A percentile compares a stretch with the other conserved stretches of the same genome.
phyloP scores from a whole-genome alignment of 78 protist species.

The Chrysochromulina tobinii region DNA sequence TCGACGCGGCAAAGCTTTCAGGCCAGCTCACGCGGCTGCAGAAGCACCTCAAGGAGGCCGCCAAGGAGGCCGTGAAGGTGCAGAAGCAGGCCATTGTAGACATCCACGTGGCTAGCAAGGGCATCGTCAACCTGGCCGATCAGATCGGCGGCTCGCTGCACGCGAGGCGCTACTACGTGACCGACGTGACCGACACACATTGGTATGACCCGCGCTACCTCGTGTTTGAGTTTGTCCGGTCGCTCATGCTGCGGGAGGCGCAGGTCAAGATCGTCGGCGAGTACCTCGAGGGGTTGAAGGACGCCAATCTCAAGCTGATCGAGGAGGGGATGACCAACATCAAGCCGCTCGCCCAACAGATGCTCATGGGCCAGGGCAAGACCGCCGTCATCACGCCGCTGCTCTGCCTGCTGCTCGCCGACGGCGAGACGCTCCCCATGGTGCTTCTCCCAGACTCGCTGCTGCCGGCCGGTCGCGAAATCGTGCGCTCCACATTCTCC shows the following conservation, averaged over 20 bases:
- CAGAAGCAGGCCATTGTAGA: no score
- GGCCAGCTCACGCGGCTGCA: background rate
- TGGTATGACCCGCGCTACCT: conserved; percentile 70
- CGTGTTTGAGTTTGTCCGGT: conserved; percentile 66
- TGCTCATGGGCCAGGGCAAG: conserved; percentile 81
- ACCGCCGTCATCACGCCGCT: conserved; percentile 67
- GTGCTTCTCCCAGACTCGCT: conserved; percentile 6
- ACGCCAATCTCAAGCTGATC: background rate
- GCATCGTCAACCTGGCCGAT: background rate
- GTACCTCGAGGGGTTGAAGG: background rate
- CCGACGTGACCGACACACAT: background rate
- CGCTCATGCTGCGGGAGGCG: conserved; percentile 55
- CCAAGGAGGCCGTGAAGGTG: background rate
- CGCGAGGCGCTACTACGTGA: background rate
- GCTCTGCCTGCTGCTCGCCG: conserved; percentile 59
- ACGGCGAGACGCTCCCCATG: conserved; percentile 49
- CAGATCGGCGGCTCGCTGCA: background rate
- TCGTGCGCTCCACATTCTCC: background rate
- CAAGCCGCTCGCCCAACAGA: conserved; percentile 42
- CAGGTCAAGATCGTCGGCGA: conserved; percentile 49
- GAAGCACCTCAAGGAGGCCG: background rate
- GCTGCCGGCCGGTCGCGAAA: background rate
- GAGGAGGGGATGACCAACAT: background rate
- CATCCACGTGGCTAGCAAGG: background rate
- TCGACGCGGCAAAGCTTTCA: background rate